Evolutionary conservation across 2,329 filamentous ascomycete genomes (phyloP).

Genomic region (Sarocladiaceae sp.): DNA sequence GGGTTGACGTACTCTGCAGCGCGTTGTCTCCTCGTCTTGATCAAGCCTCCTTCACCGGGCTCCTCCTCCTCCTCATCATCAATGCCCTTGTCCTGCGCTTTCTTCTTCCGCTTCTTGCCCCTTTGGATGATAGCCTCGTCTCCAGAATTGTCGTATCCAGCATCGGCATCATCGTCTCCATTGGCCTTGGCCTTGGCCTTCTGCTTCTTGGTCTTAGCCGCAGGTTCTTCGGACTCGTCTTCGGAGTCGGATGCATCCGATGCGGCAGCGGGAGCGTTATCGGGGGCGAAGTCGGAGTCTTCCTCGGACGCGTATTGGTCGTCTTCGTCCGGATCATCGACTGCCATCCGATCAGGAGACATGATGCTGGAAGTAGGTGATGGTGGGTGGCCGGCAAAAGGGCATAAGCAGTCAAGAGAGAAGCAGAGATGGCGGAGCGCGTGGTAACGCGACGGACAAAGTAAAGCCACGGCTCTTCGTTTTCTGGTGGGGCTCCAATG

Average conservation of each 20-base stretch:
- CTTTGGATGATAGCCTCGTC: conserved; percentile 63
- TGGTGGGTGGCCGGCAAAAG: conserved; percentile 1
- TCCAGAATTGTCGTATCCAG: conserved; percentile 61
- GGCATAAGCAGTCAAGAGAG: too few species aligned
- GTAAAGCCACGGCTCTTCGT: too few species aligned
- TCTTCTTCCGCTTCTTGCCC: conserved; percentile 47
- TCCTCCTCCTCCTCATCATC: conserved; percentile 43
- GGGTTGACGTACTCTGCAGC: conserved; percentile 50
- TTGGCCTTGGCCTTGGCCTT: conserved; percentile 12
- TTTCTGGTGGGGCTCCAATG: too few species aligned
- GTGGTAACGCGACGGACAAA: too few species aligned
- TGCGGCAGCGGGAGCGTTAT: conserved; percentile 39
- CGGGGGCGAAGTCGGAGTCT: conserved; percentile 68
- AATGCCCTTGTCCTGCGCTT: conserved; percentile 22
- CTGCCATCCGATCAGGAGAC: conserved; percentile 17
- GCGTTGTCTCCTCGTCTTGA: conserved; percentile 68
- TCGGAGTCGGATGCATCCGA: conserved; percentile 48
- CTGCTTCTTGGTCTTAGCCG: conserved; percentile 12
- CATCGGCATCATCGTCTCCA: conserved; percentile 29
- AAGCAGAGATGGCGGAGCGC: too few species aligned
- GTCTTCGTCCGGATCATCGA: conserved; percentile 46
- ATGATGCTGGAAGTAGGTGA: neutral
- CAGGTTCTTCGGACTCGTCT: conserved; percentile 22
- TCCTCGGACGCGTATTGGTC: conserved; percentile 63
- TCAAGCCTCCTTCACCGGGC: conserved; percentile 53